Evolutionary conservation across 495 filamentous ascomycete genomes (phyloP), one percentile per base, ranked within the genome.

Genomic region (Hypoxylon crocopeplum): DNA sequence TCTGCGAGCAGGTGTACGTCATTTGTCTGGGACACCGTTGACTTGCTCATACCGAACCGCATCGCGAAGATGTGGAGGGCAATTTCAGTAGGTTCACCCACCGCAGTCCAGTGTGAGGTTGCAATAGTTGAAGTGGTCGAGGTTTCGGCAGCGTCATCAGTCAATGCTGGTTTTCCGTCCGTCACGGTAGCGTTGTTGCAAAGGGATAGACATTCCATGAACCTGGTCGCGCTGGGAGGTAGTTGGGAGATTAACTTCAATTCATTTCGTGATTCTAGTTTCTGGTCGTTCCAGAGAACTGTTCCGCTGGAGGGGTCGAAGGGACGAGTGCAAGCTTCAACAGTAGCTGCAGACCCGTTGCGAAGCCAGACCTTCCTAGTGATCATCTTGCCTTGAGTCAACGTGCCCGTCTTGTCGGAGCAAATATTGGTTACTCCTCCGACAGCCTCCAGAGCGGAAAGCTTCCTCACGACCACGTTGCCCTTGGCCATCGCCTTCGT

Each of bases 401-500:
- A 66, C 3, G 83, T 88, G 21, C 85, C 85, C 3, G 85, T 88
- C 67, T 88, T 88, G 71, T 88, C 85, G 12, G 84, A 79, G 50
- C 80, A 82, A 38, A 84, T 83, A 54, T 81, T 80, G 21, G 82
- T 85, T 22, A 85, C 79, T 39, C 79, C 82, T 5, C 82, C 82
- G 19, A 85, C 74, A 17, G 82, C 82, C 62, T 91, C 88, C 10
- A 90, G 69, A 4, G 86, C 83, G 15, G 86, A 79, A 33, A 88
- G 75, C 56, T 85, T 85, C 22, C 88, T 79, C 16, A 90, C 85
- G 57, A 90, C 84, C 46, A 89, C 87, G 67, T 90, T 78, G 20
- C 84, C 77, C 53, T 82, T 75, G 5, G 85, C 86, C 88, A 91
- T 91, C 36, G 84, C 82, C 70, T 86, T 88, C 7, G 85, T 87